Evolutionary conservation across 192 early-diverging fungal species (phyloP), one percentile per base, ranked within the genome.

Genomic region (Entomortierella lignicola): DNA sequence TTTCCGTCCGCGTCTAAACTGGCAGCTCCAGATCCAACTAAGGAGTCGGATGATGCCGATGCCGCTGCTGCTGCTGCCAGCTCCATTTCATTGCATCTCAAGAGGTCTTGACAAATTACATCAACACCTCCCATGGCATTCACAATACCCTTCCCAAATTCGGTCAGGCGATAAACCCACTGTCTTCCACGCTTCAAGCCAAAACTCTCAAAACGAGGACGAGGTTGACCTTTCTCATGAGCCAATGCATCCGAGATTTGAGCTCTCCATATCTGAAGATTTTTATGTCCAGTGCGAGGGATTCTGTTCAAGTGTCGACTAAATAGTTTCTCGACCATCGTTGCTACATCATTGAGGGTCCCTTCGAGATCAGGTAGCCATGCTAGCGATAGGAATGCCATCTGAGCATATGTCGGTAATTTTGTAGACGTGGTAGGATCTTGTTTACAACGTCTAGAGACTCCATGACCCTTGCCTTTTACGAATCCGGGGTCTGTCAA

Each of bases 171-270:
- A 43, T 79, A 79, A 10, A 79, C 75, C 75, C 75, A 79, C 13
- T 79, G 75, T 1, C 75, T 54, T 1, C 75, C 75, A 47, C 68
- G 75, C 63, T 79, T 79, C 10, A 79, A 18, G 12, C 75, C 75
- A 70, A 79, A 70, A 34, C 75, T 79, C 51, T 79, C 75, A 29
- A 79, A 79, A 6, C 75, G 66, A 11, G 75, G 75, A 17, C 75
- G 61, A 54, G 75, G 75, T 18, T 79, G 75, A 0, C 75, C 67
- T 60, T 79, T 79, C 60, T 79, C 75, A 32, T 79, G 75, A 4
- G 75, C 75, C 23, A 79, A 50, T 8, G 75, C 75, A 50, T 79
- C 75, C n/a, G 75, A 79, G 31, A 79, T 70, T 23, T 79, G 75
- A 32, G 75, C 75, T 37, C 75, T 63, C 75, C 75, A 79, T 31